Percentiles rank a stretch among this genome's conserved stretches.
phyloP scores from a whole-genome alignment of 2,329 filamentous ascomycete genomes.

The Sporothrix globosa region DNA sequence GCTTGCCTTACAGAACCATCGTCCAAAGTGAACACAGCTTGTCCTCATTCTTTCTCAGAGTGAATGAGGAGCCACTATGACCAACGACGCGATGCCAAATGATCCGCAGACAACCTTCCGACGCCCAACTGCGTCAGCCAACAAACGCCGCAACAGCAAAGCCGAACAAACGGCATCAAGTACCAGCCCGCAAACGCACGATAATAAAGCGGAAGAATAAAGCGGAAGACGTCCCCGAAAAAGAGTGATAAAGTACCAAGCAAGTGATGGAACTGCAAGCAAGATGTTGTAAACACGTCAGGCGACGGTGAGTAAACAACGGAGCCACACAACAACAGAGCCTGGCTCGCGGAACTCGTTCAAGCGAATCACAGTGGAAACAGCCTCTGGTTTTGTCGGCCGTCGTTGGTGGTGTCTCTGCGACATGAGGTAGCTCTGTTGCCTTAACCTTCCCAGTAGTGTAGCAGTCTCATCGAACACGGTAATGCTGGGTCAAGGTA shows the following conservation, averaged over 20 bases:
- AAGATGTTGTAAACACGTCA: background rate
- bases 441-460: background rate
- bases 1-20: no score
- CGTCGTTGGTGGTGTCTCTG: constrained; percentile 16
- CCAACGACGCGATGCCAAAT: background rate
- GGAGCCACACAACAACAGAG: background rate
- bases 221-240: background rate
- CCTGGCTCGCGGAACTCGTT: constrained; percentile 4
- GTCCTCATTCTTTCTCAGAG: background rate
- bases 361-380: constrained; percentile 11
- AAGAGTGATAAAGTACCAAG: background rate
- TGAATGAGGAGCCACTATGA: background rate
- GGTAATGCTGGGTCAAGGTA: background rate
- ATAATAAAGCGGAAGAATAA: background rate
- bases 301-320: background rate
- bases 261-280: constrained; percentile 13
- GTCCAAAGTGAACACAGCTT: no score
- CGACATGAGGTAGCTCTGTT: constrained; percentile 12
- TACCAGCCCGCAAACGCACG: background rate
- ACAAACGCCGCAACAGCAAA: constrained; percentile 1
- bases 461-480: constrained; percentile 6
- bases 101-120: background rate
- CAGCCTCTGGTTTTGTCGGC: background rate
- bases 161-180: background rate
- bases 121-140: background rate